Evolutionary conservation across 257 asterid genomes (phyloP).

Genomic region (Craterostigma plantagineum): DNA sequence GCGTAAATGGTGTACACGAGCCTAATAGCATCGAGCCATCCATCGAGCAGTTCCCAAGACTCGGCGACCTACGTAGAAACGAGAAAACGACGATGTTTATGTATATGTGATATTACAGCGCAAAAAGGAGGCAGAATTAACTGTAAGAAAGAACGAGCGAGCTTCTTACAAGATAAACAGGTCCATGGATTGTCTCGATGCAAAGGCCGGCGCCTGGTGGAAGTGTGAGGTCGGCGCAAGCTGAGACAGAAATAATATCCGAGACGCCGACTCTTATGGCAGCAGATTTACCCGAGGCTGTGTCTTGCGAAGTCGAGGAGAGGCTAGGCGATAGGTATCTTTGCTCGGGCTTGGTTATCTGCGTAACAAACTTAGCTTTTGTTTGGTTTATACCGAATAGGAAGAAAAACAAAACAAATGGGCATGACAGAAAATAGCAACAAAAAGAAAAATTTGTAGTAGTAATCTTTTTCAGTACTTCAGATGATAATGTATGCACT

Average conservation of each 20-base stretch:
- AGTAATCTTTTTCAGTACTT: no score
- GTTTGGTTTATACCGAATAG: no score
- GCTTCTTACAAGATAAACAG: constrained; percentile 59
- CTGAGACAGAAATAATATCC: constrained; percentile 57
- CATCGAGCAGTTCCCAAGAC: constrained; percentile 95
- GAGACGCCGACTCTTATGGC: constrained; percentile 49
- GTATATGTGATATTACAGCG: background rate
- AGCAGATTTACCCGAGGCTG: constrained; percentile 14
- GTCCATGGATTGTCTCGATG: constrained; percentile 63
- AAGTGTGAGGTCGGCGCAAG: constrained; percentile 89
- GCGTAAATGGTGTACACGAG: constrained; percentile 87
- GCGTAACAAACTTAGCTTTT: constrained; percentile 6
- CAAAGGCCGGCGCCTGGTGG: constrained; percentile 96
- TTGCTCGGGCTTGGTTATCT: constrained; percentile 44
- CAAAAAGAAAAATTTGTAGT: no score
- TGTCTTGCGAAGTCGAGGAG: constrained; percentile 44
- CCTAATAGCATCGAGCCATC: constrained; percentile 97
- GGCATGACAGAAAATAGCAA: no score
- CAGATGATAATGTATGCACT: background rate
- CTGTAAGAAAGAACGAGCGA: constrained; percentile 6
- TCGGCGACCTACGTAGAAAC: constrained; percentile 57
- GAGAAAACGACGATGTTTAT: background rate
- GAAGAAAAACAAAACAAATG: background rate
- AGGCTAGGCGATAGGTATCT: constrained; percentile 33
- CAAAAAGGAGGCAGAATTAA: background rate